Evolutionary conservation across 768 basidiomycete species (phyloP).

Genomic region (Lactarius akahatsu): DNA sequence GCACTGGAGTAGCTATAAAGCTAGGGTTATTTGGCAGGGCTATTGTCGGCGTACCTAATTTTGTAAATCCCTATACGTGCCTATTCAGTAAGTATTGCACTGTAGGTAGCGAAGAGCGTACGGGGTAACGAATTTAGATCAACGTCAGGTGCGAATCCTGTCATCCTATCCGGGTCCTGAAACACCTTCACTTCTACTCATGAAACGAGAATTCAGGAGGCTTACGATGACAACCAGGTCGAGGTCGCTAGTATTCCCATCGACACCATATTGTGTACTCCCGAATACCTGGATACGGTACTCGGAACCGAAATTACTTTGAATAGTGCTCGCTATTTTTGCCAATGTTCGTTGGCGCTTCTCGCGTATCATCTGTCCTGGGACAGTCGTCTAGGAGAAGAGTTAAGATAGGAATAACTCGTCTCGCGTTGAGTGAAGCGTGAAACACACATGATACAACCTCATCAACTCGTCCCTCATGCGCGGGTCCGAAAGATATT

Average conservation of each 20-base stretch:
- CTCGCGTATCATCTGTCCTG: constrained; percentile 9
- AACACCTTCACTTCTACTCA: constrained; percentile 1
- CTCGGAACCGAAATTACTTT: constrained; percentile 33
- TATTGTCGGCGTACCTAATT: constrained; percentile 30
- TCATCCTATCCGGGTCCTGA: constrained; percentile 37
- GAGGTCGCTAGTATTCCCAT: constrained; percentile 44
- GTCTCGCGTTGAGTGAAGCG: not conserved
- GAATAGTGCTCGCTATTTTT: constrained; percentile 19
- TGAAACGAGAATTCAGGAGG: constrained; percentile 10
- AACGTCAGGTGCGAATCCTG: constrained; percentile 36
- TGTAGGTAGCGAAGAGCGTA: constrained; percentile 19
- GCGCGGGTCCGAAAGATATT: not conserved
- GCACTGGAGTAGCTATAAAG: constrained; percentile 30
- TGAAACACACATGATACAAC: constrained; percentile 15
- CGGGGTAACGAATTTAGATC: constrained; percentile 35
- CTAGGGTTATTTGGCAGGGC: too few species aligned
- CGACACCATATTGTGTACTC: constrained; percentile 50
- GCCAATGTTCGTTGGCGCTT: constrained; percentile 19
- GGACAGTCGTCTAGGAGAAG: not conserved
- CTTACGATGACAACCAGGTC: constrained; percentile 54
- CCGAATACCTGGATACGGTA: constrained; percentile 48
- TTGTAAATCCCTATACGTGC: constrained; percentile 36
- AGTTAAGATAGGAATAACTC: not conserved
- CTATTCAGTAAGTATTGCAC: not conserved
- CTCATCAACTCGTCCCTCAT: constrained; percentile 15